These are phyloP conservation scores for Linderina pennispora DNA, from an alignment of 192 early-diverging fungal genomes.

Conservation along the genomic window DNA sequence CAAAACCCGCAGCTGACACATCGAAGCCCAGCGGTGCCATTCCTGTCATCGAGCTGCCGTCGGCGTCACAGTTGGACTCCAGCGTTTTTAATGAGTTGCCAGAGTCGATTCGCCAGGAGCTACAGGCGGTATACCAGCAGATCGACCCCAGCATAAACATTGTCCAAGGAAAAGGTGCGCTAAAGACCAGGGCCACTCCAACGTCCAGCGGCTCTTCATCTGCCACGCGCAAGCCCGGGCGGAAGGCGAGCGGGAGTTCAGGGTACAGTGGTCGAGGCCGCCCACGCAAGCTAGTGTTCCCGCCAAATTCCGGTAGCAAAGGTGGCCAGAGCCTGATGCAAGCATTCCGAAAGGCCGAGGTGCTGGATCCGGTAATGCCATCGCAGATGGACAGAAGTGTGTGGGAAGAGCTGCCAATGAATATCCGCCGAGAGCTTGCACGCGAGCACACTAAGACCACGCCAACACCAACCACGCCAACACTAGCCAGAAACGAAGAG, in stretches of 20 bases:
- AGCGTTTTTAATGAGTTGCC: constrained; percentile 28
- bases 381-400: constrained; percentile 36
- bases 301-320: neutral
- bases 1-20: constrained; percentile 1
- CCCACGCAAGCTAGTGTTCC: constrained; percentile 20
- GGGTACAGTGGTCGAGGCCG: constrained; percentile 9
- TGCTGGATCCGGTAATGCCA: constrained; percentile 30
- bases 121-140: constrained; percentile 14
- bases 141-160: constrained; percentile 2
- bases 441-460: constrained; percentile 24
- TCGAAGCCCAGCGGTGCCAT: too few species aligned
- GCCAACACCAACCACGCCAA: too few species aligned
- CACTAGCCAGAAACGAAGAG: too few species aligned
- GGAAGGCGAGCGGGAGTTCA: neutral
- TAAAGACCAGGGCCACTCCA: neutral
- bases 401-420: constrained; percentile 22
- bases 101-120: constrained; percentile 26
- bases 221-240: neutral
- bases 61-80: constrained; percentile 35
- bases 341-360: constrained; percentile 24
- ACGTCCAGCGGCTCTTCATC: neutral
- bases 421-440: constrained; percentile 30
- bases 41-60: constrained; percentile 27
- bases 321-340: constrained; percentile 14
- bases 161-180: too few species aligned